Conservation (phyloP, 192 early-diverging fungal genomes). For the Backusella luteola region DNA sequence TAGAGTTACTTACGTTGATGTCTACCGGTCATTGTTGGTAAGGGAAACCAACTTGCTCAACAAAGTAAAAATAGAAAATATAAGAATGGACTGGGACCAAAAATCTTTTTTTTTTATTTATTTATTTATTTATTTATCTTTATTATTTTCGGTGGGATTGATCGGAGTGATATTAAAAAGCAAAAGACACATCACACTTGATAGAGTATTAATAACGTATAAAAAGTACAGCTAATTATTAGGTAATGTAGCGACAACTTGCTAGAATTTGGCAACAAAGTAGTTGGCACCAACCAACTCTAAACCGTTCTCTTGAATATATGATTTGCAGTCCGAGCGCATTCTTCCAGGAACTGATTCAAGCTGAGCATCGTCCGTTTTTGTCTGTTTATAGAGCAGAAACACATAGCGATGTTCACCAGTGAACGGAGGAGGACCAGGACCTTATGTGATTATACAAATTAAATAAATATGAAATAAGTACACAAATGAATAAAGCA, state of each 20-base stretch:
- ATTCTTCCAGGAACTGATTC: neutral
- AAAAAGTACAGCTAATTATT: no score
- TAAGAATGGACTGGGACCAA: neutral
- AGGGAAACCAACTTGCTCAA: neutral
- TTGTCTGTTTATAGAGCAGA: constrained; percentile 51
- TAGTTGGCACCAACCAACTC: neutral
- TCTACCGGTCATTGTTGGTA: constrained; percentile 20
- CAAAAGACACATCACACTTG: no score
- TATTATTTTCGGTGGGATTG: no score
- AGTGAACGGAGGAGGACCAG: constrained; percentile 47
- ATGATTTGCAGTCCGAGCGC: neutral
- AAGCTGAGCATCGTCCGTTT: constrained; percentile 13
- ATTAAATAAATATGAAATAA: no score
- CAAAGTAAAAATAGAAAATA: neutral
- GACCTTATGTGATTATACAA: constrained; percentile 6
- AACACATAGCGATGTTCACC: constrained; percentile 62
- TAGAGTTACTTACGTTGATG: constrained; percentile 26
- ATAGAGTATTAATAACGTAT: no score
- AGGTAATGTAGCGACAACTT: no score
- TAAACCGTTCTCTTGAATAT: neutral
- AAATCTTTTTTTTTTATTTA: no score
- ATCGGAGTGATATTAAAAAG: no score
- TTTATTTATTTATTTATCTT: no score
- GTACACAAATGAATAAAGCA: no score
- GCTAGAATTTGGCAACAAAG: neutral